These are phyloP conservation scores for Saccharomyces hybrid DNA, from an alignment of 1,139 yeast genomes.

Conservation along the genomic window DNA sequence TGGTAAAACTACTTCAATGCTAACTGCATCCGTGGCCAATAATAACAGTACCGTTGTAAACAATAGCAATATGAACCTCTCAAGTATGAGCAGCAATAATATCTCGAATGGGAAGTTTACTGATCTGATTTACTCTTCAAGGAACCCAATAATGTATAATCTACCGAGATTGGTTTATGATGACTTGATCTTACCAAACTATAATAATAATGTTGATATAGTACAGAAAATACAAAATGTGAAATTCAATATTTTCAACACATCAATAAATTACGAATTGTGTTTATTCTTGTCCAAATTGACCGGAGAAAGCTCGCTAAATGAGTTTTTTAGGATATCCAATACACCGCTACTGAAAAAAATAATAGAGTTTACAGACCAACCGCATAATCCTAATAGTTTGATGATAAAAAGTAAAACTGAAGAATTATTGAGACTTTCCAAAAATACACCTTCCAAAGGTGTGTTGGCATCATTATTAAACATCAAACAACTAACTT, in stretches of 20 bases:
- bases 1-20: slow-evolving; percentile 61
- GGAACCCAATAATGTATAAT: slow-evolving; percentile 48
- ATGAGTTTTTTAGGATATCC: slow-evolving; percentile 38
- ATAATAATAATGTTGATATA: slow-evolving; percentile 41
- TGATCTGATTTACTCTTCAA: slow-evolving; percentile 59
- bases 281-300: slow-evolving; percentile 43
- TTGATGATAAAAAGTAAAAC: slow-evolving; percentile 12
- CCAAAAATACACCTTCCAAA: slow-evolving; percentile 13
- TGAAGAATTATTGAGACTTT: slow-evolving; percentile 15
- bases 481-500: slow-evolving; percentile 41
- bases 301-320: slow-evolving; percentile 39
- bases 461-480: slow-evolving; percentile 39
- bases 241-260: slow-evolving; percentile 21
- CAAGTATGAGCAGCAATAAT: slow-evolving; percentile 3
- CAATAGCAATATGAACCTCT: slow-evolving; percentile 7
- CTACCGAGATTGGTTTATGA: slow-evolving; percentile 67
- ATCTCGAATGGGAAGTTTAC: slow-evolving; percentile 44
- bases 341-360: slow-evolving; percentile 44
- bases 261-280: slow-evolving; percentile 16
- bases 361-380: slow-evolving; percentile 31
- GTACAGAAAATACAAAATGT: slow-evolving; percentile 36
- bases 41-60: slow-evolving; percentile 4
- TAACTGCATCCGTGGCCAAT: slow-evolving; percentile 3
- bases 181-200: slow-evolving; percentile 56
- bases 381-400: background rate